A percentile compares a stretch with the other conserved stretches of the same genome.
These are phyloP conservation scores for Porphyrellus cyaneotinctus DNA, from an alignment of 768 basidiomycete species.

Conservation along the genomic window DNA sequence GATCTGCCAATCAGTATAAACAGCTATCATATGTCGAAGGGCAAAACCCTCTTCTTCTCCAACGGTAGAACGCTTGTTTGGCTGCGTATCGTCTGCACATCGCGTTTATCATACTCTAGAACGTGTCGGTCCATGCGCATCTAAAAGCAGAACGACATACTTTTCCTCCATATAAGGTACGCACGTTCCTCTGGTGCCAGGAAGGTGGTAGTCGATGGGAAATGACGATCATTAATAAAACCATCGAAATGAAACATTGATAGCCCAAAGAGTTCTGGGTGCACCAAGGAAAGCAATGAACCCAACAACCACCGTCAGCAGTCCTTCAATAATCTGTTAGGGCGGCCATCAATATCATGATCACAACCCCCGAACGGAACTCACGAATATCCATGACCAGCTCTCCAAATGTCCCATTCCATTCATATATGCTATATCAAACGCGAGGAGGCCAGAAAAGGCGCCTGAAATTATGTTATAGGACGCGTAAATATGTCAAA, in stretches of 20 bases:
- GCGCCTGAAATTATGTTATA: slow-evolving; percentile 32
- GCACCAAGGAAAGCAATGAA: slow-evolving; percentile 48
- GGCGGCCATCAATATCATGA: neutral
- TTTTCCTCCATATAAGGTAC: slow-evolving; percentile 17
- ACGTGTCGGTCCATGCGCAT: slow-evolving; percentile 51
- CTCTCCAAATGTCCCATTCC: slow-evolving; percentile 44
- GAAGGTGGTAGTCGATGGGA: slow-evolving; percentile 17
- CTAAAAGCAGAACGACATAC: neutral
- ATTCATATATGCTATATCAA: slow-evolving; percentile 50
- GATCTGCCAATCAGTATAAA: slow-evolving; percentile 63
- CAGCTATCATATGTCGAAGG: slow-evolving; percentile 48
- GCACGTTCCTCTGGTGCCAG: slow-evolving; percentile 15
- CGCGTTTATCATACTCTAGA: slow-evolving; percentile 35
- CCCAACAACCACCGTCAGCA: slow-evolving; percentile 55
- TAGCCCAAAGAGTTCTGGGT: neutral
- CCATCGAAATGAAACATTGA: neutral
- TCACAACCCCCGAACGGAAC: slow-evolving; percentile 8
- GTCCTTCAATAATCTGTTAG: slow-evolving; percentile 35
- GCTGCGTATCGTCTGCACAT: no score
- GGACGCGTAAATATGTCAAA: neutral
- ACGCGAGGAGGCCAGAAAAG: slow-evolving; percentile 58
- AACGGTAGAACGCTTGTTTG: no score
- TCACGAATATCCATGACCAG: slow-evolving; percentile 69
- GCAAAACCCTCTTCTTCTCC: slow-evolving; percentile 53
- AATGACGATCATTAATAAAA: slow-evolving; percentile 52